Evolutionary conservation across 805 yeast species (phyloP).

Genomic region (Komagataella pastoris): DNA sequence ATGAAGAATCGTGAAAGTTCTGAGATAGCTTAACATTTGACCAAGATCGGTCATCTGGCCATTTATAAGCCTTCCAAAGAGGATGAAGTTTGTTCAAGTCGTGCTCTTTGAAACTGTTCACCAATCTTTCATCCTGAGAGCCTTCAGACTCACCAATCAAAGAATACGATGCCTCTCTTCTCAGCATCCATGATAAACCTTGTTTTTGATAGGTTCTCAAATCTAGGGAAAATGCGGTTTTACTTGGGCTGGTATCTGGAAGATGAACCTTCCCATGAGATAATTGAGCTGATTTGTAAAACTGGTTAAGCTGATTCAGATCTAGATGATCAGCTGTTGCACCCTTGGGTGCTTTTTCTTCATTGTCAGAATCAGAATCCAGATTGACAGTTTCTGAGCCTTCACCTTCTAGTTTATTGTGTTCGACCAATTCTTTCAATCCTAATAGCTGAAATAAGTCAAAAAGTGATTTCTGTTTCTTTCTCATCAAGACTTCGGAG

Average conservation of each 20-base stretch:
- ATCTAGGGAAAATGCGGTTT: slow-evolving; percentile 36
- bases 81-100: slow-evolving; percentile 61
- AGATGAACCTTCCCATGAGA: slow-evolving; percentile 29
- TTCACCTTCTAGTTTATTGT: background rate
- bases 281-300: slow-evolving; percentile 57
- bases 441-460: slow-evolving; percentile 38
- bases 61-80: slow-evolving; percentile 64
- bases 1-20: background rate
- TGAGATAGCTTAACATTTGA: background rate
- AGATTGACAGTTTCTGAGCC: slow-evolving; percentile 4
- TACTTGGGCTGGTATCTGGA: slow-evolving; percentile 49
- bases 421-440: background rate
- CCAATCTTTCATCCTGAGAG: slow-evolving; percentile 9
- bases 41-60: slow-evolving; percentile 40
- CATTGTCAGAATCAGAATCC: slow-evolving; percentile 7
- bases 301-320: slow-evolving; percentile 60
- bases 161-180: slow-evolving; percentile 55
- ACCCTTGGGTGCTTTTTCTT: slow-evolving; percentile 2
- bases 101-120: slow-evolving; percentile 14
- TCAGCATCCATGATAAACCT: slow-evolving; percentile 84
- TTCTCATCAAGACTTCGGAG: slow-evolving; percentile 35
- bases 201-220: slow-evolving; percentile 73
- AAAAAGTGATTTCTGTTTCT: slow-evolving; percentile 41
- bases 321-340: slow-evolving; percentile 26
- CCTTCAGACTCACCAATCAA: slow-evolving; percentile 20